These are phyloP conservation scores for Alternaria sp. DNA, from an alignment of 2,329 filamentous ascomycete genomes.

Conservation along the genomic window DNA sequence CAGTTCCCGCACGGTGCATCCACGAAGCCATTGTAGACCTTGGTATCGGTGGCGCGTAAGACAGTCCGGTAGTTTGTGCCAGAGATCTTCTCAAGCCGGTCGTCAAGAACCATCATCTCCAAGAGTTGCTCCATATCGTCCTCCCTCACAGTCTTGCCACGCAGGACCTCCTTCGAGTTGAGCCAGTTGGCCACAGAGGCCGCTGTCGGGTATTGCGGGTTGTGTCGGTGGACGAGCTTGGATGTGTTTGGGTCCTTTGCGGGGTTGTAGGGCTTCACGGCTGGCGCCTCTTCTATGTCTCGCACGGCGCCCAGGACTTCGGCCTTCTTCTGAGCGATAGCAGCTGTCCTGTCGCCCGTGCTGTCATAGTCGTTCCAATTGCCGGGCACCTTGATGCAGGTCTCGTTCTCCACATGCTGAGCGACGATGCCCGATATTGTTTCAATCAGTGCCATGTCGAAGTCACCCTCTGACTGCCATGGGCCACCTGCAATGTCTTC, in stretches of 20 bases:
- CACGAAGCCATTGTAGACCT: slow-evolving; percentile 76
- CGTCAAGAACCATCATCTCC: slow-evolving; percentile 88
- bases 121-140: slow-evolving; percentile 84
- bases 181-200: slow-evolving; percentile 78
- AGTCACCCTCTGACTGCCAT: slow-evolving; percentile 90
- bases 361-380: slow-evolving; percentile 49
- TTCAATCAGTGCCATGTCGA: slow-evolving; percentile 88
- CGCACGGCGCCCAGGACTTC: slow-evolving; percentile 33
- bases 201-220: slow-evolving; percentile 80
- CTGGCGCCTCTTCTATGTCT: slow-evolving; percentile 44
- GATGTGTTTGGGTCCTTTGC: slow-evolving; percentile 28
- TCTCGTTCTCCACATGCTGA: slow-evolving; percentile 72
- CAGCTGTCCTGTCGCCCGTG: slow-evolving; percentile 43
- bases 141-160: slow-evolving; percentile 67
- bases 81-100: slow-evolving; percentile 72
- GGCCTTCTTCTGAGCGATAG: slow-evolving; percentile 45
- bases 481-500: slow-evolving; percentile 92
- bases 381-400: slow-evolving; percentile 67
- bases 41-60: slow-evolving; percentile 49
- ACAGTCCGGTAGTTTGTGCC: slow-evolving; percentile 58
- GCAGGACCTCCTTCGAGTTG: slow-evolving; percentile 71
- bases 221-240: slow-evolving; percentile 63
- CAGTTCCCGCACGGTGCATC: slow-evolving; percentile 91
- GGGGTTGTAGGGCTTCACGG: slow-evolving; percentile 32
- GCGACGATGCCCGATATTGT: slow-evolving; percentile 76